A percentile compares a stretch with the other conserved stretches of the same genome.
phyloP scores from a whole-genome alignment of 208 protist genomes.

The Trypanosoma platydactyli region DNA sequence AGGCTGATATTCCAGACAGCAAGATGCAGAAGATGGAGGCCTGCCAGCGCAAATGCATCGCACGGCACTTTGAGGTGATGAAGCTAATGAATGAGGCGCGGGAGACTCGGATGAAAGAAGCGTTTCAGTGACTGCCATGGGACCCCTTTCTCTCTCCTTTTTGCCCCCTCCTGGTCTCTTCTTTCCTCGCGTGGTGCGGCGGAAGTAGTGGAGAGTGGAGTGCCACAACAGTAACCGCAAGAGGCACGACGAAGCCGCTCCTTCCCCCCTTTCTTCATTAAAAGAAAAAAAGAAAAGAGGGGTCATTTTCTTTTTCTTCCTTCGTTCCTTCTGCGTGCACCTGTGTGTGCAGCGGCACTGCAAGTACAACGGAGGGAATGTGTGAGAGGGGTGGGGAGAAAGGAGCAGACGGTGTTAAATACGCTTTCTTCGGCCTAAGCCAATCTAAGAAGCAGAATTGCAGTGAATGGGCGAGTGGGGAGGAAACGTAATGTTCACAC shows the following conservation, averaged over 20 bases:
- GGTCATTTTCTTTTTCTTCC: background rate
- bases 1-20: conserved; percentile 42
- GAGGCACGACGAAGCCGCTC: too few species aligned
- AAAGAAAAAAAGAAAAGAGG: conserved; percentile 6
- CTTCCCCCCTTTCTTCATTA: too few species aligned
- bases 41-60: conserved; percentile 86
- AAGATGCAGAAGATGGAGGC: conserved; percentile 77
- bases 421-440: too few species aligned
- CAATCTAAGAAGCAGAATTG: too few species aligned
- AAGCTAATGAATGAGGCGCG: conserved; percentile 62
- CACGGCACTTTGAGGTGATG: conserved; percentile 87
- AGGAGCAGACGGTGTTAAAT: too few species aligned
- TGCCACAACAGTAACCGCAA: too few species aligned
- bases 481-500: too few species aligned
- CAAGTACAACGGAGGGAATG: background rate
- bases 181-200: background rate
- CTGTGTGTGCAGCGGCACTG: background rate
- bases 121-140: conserved; percentile 37
- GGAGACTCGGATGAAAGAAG: conserved; percentile 55
- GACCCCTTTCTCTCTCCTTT: conserved; percentile 8
- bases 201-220: too few species aligned
- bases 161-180: background rate
- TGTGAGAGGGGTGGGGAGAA: background rate
- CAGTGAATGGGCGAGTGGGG: too few species aligned
- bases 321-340: background rate